Evolutionary conservation across 495 filamentous ascomycete genomes (phyloP), one percentile per base, ranked within the genome.

Genomic region (Neurospora terricola): DNA sequence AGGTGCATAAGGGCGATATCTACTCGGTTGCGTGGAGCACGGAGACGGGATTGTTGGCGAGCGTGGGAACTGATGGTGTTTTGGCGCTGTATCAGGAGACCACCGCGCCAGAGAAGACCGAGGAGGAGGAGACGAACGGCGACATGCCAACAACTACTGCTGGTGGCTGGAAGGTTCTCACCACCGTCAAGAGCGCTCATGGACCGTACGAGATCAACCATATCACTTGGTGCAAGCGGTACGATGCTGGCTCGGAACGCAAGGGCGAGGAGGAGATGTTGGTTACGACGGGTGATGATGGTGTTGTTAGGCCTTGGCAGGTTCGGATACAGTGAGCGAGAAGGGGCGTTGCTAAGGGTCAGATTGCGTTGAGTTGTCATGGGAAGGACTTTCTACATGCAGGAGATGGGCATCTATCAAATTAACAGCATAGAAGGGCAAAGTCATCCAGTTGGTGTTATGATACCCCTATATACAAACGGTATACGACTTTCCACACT

Each of bases 131-230:
- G 69, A 43, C 69, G 12, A 45, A 37, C 1, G 70, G 10, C n/a
- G 27, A 34, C 6, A 34, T 23, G 34, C 36, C 30, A 72, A 77
- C 45, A 72, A 72, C 73, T 16, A 54, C 43, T 48, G 73, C 80
- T 23, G 90, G 87, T 7, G 86, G 87, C 70, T 97, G 96, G 94
- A 82, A 84, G 16, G 80, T 94, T 37, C 73, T 93, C 42, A 89
- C 88, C 0, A 87, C 88, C 39, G 73, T 92, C 1, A 84, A 89
- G 39, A 88, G 87, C 11, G 93, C 91, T 6, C 96, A 99, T 80
- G 94, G 91, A 0, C 92, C 96, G 6, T 97, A 93, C 79, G 96
- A 99, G 81, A 85, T 98, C 75, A 99, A 99, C 74, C 92, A 97
- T 79, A 88, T 94, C 38, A 88, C 88, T 9, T 98, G 96, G 95